Percentiles rank a stretch among this genome's conserved stretches.
Evolutionary conservation across 257 asterid genomes (phyloP).

Genomic region (Cruciata laevipes): DNA sequence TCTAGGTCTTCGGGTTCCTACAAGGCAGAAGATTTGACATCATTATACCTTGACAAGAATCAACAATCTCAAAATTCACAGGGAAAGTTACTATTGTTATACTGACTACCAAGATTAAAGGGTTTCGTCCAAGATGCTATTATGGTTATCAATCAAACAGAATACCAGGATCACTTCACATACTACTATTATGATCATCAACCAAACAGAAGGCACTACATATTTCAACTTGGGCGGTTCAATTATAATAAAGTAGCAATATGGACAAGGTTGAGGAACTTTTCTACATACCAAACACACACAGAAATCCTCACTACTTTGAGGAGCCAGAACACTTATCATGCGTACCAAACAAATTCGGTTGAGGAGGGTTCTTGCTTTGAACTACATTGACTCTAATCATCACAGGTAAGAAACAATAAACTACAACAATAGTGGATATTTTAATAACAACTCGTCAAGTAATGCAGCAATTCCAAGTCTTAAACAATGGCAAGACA

Average conservation of each 20-base stretch:
- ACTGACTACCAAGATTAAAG: neutral
- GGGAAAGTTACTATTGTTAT: neutral
- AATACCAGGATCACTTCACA: neutral
- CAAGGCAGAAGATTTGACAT: neutral
- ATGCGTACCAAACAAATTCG: neutral
- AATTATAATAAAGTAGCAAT: neutral
- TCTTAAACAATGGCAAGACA: neutral
- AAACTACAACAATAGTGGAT: neutral
- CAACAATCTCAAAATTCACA: neutral
- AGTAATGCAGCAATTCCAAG: neutral
- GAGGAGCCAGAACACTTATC: neutral
- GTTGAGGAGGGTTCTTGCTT: neutral
- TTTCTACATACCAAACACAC: neutral
- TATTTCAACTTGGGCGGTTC: neutral
- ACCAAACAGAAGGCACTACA: neutral
- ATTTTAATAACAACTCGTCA: neutral
- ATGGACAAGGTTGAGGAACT: neutral
- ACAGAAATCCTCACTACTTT: too few relatives aligned
- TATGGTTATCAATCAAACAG: neutral
- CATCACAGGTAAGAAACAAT: neutral
- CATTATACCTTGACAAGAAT: neutral
- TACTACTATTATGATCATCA: neutral
- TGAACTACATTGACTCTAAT: neutral
- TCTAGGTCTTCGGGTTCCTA: constrained; percentile 18
- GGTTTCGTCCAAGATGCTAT: neutral